Conservation (phyloP, 805 yeast genomes). For the Saturnispora serradocipensis region DNA sequence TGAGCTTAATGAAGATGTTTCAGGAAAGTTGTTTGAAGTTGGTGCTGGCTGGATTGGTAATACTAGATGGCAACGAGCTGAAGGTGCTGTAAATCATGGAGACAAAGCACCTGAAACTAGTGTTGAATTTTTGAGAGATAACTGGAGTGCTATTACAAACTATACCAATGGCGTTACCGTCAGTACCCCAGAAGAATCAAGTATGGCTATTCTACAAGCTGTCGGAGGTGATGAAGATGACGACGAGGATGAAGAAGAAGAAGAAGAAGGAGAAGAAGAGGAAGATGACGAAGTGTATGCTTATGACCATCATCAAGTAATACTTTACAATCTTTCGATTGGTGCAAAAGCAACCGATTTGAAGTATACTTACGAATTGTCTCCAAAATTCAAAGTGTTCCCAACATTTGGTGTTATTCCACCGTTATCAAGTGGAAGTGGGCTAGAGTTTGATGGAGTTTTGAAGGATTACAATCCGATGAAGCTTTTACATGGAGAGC, state of each 20-base stretch:
- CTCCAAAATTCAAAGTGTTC: constrained; percentile 68
- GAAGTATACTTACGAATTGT: constrained; percentile 70
- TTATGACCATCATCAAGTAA: constrained; percentile 61
- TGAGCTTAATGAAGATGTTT: constrained; percentile 39
- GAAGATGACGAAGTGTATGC: constrained; percentile 39
- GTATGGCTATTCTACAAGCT: constrained; percentile 66
- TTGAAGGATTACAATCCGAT: constrained; percentile 83
- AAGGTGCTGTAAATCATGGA: constrained; percentile 64
- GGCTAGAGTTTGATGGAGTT: constrained; percentile 46
- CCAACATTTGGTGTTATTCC: constrained; percentile 91
- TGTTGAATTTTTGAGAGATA: constrained; percentile 55
- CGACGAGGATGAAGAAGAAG: constrained; percentile 38
- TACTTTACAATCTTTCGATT: constrained; percentile 79
- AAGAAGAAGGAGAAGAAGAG: constrained; percentile 35
- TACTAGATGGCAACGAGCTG: constrained; percentile 91
- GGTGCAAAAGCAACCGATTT: constrained; percentile 78
- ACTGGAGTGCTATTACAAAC: constrained; percentile 59
- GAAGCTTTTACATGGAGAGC: constrained; percentile 91
- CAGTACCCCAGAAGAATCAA: constrained; percentile 64
- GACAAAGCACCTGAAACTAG: constrained; percentile 36
- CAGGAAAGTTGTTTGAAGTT: constrained; percentile 80
- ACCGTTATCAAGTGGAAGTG: constrained; percentile 54
- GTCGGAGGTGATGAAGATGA: constrained; percentile 43
- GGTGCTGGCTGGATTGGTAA: constrained; percentile 97
- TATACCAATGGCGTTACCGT: constrained; percentile 47